phyloP scores from a whole-genome alignment of 2,329 filamentous ascomycete species.

The Fusarium sp. region DNA sequence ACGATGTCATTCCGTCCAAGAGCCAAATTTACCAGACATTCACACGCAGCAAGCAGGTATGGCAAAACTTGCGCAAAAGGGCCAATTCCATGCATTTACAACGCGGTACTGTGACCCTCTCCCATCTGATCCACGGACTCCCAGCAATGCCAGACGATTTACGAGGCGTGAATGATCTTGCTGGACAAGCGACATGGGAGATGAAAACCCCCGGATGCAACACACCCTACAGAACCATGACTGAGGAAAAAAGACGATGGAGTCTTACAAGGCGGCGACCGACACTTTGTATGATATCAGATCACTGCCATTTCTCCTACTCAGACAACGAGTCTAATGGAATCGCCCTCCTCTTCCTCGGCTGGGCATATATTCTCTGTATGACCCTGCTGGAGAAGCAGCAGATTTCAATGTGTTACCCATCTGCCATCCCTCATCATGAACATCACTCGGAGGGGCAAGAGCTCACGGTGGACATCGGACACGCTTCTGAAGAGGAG shows the following conservation, averaged over 20 bases:
- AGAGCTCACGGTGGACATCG: background rate
- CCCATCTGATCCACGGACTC: background rate
- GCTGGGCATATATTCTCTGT: conserved; percentile 10
- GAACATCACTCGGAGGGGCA: background rate
- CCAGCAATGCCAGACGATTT: background rate
- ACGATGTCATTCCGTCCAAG: background rate
- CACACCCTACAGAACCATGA: background rate
- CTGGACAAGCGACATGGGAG: background rate
- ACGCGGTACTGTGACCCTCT: background rate
- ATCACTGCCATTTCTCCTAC: background rate
- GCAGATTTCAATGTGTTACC: conserved; percentile 4
- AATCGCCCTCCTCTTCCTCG: conserved; percentile 11
- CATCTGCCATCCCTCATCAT: background rate
- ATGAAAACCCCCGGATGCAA: background rate
- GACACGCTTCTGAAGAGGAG: background rate
- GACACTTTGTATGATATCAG: background rate
- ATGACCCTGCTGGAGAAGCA: conserved; percentile 7
- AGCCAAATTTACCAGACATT: background rate
- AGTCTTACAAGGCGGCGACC: background rate
- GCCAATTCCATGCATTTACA: background rate
- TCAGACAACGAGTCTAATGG: conserved; percentile 4
- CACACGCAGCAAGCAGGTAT: background rate
- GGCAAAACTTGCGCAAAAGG: background rate
- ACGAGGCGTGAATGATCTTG: background rate
- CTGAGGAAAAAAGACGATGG: background rate